Base-by-base conservation (phyloP, 2,329 filamentous ascomycete species). In the Cephalotrichum gorgonifer region DNA sequence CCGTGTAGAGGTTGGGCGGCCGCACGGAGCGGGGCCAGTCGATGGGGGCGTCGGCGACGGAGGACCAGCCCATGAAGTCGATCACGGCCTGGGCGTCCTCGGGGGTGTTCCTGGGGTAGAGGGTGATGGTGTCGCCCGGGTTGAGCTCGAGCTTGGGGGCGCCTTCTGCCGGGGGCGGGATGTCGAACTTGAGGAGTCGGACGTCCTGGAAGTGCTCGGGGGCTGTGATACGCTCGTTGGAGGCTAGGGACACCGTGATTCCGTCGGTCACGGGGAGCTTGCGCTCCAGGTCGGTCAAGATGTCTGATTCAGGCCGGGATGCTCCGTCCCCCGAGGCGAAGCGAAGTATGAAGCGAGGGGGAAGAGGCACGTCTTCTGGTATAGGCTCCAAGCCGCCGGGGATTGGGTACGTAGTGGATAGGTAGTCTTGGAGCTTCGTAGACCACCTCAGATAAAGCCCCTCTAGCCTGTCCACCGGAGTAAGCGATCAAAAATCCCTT, bases 151-250 rank as follows among this genome's bases (percentile, higher is more conserved):
- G 47, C 2, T 56, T 53, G 2, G 57, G 22, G 17, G 53, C 48
- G 6, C 53, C 9, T 54, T n/a, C 50, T 11, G n/a, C 6, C 38
- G 35, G 43, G 30, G 22, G 50, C 52, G 53, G 11, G 62, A 79
- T 56, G 8, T 69, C 72, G 14, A 97, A 71, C 2, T 72, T 75
- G n/a, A 96, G 66, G 47, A 86, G 78, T 0, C 93, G 85, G 42
- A 97, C 91, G 67, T 98, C 93, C 69, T 98, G 93, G 83, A 88
- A 96, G 66, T 98, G 93, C 2, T 71, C 70, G 1, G 63, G 44
- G 0, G 90, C 82, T 0, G 93, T 98, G 6, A 95, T 64, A 15
- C 90, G 79, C 17, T 71, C 64, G 59, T 95, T 95, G n/a, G 66
- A 62, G 1, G 71, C 58, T 1, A 98, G 61, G 0, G 64, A 75